Conservation (phyloP, 2,329 filamentous ascomycete species). For the Botrytis porri region DNA sequence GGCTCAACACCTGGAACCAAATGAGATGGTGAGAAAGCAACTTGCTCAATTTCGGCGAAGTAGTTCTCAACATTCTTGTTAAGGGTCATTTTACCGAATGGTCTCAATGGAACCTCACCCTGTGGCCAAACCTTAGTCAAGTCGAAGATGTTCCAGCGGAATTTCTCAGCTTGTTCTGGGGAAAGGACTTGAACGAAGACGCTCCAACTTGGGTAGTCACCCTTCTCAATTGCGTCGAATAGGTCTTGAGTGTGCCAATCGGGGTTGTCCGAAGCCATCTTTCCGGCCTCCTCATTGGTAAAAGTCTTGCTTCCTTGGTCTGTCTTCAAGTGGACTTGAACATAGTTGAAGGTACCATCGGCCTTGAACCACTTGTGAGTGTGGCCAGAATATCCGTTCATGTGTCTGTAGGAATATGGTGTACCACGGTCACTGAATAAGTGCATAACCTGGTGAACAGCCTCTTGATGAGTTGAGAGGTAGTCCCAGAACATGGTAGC, state of each 20-base stretch:
- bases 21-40: conserved; percentile 66
- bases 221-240: conserved; percentile 59
- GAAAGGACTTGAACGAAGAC: conserved; percentile 62
- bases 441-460: conserved; percentile 62
- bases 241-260: conserved; percentile 63
- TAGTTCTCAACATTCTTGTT: conserved; percentile 62
- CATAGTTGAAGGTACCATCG: conserved; percentile 63
- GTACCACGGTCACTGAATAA: conserved; percentile 66
- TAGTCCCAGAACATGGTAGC: conserved; percentile 50
- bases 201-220: conserved; percentile 61
- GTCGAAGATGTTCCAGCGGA: conserved; percentile 64
- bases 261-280: conserved; percentile 55
- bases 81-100: conserved; percentile 60
- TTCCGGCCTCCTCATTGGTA: conserved; percentile 53
- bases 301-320: conserved; percentile 61
- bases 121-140: conserved; percentile 69
- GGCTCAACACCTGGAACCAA: conserved; percentile 66
- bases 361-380: conserved; percentile 65
- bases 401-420: conserved; percentile 61
- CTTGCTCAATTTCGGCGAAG: conserved; percentile 66
- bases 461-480: conserved; percentile 58
- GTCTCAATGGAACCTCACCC: conserved; percentile 56
- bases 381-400: conserved; percentile 67
- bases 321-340: conserved; percentile 62
- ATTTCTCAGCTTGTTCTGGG: conserved; percentile 59